A percentile compares a stretch with the other conserved stretches of the same genome.
Evolutionary conservation across 1,284 basidiomycete species (phyloP).

Genomic region (Rhizoctonia solani): DNA sequence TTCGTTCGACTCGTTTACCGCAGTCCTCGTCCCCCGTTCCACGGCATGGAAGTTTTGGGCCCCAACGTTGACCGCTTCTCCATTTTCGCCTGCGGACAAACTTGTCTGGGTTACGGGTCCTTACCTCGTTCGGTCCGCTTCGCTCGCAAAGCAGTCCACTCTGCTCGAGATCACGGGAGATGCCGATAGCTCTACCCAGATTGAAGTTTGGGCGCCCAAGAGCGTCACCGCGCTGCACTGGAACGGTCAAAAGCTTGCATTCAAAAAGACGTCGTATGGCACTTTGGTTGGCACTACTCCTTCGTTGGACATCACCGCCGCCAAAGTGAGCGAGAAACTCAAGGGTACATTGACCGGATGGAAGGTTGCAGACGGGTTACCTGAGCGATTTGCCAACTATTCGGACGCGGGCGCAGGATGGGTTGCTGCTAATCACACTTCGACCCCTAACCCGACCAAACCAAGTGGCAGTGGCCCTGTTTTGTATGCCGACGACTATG

Average conservation of each 20-base stretch:
- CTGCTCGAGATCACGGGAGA: constrained; percentile 35
- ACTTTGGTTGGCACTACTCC: constrained; percentile 22
- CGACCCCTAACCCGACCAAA: constrained; percentile 25
- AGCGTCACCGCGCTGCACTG: constrained; percentile 35
- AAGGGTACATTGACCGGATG: constrained; percentile 15
- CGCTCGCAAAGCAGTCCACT: constrained; percentile 38
- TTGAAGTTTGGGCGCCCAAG: constrained; percentile 37
- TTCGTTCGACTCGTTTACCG: constrained; percentile 17
- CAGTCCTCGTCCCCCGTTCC: constrained; percentile 31
- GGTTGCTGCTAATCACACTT: constrained; percentile 25
- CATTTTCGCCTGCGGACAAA: constrained; percentile 31
- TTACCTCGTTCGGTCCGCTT: constrained; percentile 37
- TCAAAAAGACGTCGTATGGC: constrained; percentile 24
- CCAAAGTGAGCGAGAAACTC: constrained; percentile 13
- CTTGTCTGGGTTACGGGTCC: constrained; percentile 36
- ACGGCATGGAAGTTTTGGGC: constrained; percentile 33
- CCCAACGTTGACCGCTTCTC: constrained; percentile 23
- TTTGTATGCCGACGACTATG: constrained; percentile 36
- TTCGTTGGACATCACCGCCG: not conserved
- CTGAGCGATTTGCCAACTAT: constrained; percentile 33
- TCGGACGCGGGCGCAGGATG: constrained; percentile 29
- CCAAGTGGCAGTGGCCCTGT: constrained; percentile 23
- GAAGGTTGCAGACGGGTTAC: constrained; percentile 33
- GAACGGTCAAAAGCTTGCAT: constrained; percentile 37
- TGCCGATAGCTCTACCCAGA: constrained; percentile 24